A percentile compares a stretch with the other conserved stretches of the same genome.
These are phyloP conservation scores for Cyphellophora europaea DNA, from an alignment of 2,329 filamentous ascomycete species.

Conservation along the genomic window DNA sequence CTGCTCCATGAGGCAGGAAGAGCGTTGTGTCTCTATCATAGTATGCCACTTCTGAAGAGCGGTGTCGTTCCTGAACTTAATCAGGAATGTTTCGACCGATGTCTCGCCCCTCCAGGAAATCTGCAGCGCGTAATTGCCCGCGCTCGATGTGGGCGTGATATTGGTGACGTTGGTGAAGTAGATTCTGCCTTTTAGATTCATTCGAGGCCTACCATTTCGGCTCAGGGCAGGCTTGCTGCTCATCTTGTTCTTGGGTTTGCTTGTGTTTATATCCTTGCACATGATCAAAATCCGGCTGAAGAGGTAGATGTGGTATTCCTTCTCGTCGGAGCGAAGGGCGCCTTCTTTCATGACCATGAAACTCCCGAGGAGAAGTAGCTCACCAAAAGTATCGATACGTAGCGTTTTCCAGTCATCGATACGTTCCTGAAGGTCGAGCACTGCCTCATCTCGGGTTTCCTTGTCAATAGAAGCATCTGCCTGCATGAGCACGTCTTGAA, in stretches of 20 bases:
- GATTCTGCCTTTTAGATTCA: conserved; percentile 92
- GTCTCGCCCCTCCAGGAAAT: conserved; percentile 99
- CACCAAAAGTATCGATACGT: conserved; percentile 81
- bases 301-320: conserved; percentile 90
- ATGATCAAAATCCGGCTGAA: conserved; percentile 93
- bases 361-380: conserved; percentile 76
- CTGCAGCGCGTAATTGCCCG: conserved; percentile 87
- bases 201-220: conserved; percentile 61
- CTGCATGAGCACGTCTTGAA: conserved; percentile 69
- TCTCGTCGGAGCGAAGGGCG: conserved; percentile 13
- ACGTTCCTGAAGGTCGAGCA: conserved; percentile 68
- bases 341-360: conserved; percentile 80
- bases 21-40: conserved; percentile 67
- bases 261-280: conserved; percentile 87
- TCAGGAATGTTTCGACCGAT: conserved; percentile 92
- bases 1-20: conserved; percentile 34
- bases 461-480: conserved; percentile 88
- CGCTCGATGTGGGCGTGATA: conserved; percentile 76
- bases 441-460: conserved; percentile 72
- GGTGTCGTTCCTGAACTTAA: conserved; percentile 86
- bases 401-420: conserved; percentile 98
- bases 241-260: conserved; percentile 63
- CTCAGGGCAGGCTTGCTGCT: conserved; percentile 60
- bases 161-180: conserved; percentile 99
- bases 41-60: conserved; percentile 85